Evolutionary conservation across 2,329 filamentous ascomycete species (phyloP).

Genomic region (Chlorencoelia australis): DNA sequence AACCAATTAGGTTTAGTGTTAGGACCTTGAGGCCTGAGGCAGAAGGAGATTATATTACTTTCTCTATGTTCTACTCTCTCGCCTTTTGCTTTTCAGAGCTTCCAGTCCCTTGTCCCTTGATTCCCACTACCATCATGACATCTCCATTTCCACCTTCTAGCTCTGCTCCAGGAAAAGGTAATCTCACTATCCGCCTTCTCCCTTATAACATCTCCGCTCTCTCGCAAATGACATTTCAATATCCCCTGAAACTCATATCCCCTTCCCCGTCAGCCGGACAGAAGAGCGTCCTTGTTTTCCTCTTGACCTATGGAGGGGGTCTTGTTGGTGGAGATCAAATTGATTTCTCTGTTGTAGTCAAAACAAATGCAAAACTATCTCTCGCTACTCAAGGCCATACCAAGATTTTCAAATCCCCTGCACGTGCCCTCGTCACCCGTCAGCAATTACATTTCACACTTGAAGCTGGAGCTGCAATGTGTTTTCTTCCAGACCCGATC

Average conservation of each 20-base stretch:
- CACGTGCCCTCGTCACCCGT: slow-evolving; percentile 43
- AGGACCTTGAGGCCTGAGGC: slow-evolving; percentile 1
- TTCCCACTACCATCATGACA: slow-evolving; percentile 12
- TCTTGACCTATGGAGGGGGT: slow-evolving; percentile 90
- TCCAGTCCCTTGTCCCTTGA: too few species aligned
- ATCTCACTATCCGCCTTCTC: slow-evolving; percentile 61
- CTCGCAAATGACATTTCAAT: slow-evolving; percentile 73
- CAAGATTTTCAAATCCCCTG: slow-evolving; percentile 81
- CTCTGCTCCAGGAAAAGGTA: slow-evolving; percentile 67
- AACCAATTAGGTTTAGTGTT: slow-evolving; percentile 6
- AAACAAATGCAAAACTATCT: slow-evolving; percentile 53
- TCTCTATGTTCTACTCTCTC: neutral
- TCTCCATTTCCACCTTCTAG: slow-evolving; percentile 48
- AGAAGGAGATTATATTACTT: neutral
- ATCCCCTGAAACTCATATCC: slow-evolving; percentile 87
- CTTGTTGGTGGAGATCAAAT: slow-evolving; percentile 82
- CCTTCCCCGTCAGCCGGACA: slow-evolving; percentile 56
- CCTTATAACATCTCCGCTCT: slow-evolving; percentile 64
- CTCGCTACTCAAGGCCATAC: slow-evolving; percentile 72
- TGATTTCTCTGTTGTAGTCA: slow-evolving; percentile 57
- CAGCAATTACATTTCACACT: slow-evolving; percentile 46
- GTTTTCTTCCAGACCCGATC: slow-evolving; percentile 78
- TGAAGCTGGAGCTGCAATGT: slow-evolving; percentile 42
- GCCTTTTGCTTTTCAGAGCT: too few species aligned
- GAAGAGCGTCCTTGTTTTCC: slow-evolving; percentile 68